Conservation (phyloP, 2,329 filamentous ascomycete species). For the Zasmidium angulare region DNA sequence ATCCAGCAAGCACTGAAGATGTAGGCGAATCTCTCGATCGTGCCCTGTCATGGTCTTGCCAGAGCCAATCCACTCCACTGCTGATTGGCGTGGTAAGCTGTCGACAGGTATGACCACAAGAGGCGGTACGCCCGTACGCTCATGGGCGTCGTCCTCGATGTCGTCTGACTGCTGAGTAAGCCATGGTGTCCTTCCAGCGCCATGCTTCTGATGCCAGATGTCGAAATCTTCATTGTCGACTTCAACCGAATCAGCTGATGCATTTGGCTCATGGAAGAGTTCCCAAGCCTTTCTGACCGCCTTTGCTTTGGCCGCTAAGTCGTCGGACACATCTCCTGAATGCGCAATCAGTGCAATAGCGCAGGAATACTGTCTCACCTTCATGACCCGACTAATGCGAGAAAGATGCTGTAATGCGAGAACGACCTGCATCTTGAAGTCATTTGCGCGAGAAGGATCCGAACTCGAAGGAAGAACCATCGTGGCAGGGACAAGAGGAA, state of each 20-base stretch:
- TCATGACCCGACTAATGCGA: conserved; percentile 72
- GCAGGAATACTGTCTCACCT: conserved; percentile 72
- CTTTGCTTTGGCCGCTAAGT: conserved; percentile 9
- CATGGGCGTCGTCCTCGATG: conserved; percentile 34
- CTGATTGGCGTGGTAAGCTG: conserved; percentile 69
- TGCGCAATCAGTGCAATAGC: conserved; percentile 71
- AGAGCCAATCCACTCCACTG: conserved; percentile 69
- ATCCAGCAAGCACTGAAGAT: conserved; percentile 21
- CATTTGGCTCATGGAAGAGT: conserved; percentile 26
- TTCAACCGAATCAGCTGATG: conserved; percentile 45
- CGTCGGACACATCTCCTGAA: conserved; percentile 32
- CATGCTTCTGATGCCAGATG: conserved; percentile 65
- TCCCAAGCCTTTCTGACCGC: conserved; percentile 45
- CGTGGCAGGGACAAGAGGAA: conserved; percentile 76
- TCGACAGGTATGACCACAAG: conserved; percentile 75
- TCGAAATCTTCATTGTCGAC: conserved; percentile 58
- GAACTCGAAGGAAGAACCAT: conserved; percentile 59
- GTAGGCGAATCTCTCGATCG: conserved; percentile 8
- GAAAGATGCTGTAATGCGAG: conserved; percentile 86
- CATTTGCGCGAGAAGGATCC: background rate
- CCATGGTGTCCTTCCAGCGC: conserved; percentile 20
- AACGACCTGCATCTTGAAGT: conserved; percentile 55
- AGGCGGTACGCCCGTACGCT: conserved; percentile 39
- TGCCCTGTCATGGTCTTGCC: conserved; percentile 3
- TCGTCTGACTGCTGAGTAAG: conserved; percentile 31